phyloP scores from a whole-genome alignment of 2,329 filamentous ascomycete genomes.

The Knufia fluminis region DNA sequence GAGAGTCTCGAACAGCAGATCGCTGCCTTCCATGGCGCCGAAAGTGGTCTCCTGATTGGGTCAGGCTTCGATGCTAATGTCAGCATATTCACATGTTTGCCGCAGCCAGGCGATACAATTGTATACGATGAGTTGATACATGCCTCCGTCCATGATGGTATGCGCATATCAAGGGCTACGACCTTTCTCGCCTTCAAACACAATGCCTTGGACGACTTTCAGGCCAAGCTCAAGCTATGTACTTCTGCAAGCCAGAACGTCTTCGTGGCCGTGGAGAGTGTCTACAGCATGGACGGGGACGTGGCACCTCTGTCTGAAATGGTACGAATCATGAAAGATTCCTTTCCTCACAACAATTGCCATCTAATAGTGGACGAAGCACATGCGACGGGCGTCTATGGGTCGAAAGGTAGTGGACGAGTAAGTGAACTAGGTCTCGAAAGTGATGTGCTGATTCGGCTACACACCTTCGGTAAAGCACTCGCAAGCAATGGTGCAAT shows the following conservation, averaged over 20 bases:
- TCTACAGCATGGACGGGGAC: slow-evolving; percentile 82
- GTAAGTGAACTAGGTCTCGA: slow-evolving; percentile 44
- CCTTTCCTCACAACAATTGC: slow-evolving; percentile 48
- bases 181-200: slow-evolving; percentile 39
- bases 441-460: slow-evolving; percentile 39
- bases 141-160: slow-evolving; percentile 69
- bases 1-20: slow-evolving; percentile 51
- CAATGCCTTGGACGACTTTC: slow-evolving; percentile 35
- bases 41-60: slow-evolving; percentile 50
- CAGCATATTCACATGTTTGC: slow-evolving; percentile 52
- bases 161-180: slow-evolving; percentile 53
- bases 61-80: slow-evolving; percentile 61
- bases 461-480: slow-evolving; percentile 48
- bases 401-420: slow-evolving; percentile 40
- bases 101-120: slow-evolving; percentile 53
- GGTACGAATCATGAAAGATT: slow-evolving; percentile 46
- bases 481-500: slow-evolving; percentile 55
- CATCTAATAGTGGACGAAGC: slow-evolving; percentile 50
- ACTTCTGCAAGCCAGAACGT: slow-evolving; percentile 36
- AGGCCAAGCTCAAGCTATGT: slow-evolving; percentile 27
- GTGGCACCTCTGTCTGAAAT: slow-evolving; percentile 55
- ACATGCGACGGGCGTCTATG: slow-evolving; percentile 45
- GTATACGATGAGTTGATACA: slow-evolving; percentile 69
- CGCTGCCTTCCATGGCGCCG: slow-evolving; percentile 51
- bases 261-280: slow-evolving; percentile 59